Evolutionary conservation across 495 filamentous ascomycete species (phyloP).

Genomic region (Evansstolkia leycettana): DNA sequence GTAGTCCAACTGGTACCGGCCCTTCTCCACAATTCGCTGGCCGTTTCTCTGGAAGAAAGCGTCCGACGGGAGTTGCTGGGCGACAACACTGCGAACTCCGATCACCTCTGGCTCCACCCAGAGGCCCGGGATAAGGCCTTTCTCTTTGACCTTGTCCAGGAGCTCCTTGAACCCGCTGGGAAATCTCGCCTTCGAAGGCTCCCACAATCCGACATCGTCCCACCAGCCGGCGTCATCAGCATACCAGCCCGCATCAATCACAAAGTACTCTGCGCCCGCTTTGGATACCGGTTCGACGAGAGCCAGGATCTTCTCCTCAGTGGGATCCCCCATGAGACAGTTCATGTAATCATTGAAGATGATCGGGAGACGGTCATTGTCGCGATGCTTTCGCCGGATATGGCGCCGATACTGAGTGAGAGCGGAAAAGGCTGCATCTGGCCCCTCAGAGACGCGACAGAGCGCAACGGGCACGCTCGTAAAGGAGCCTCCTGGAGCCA

Average conservation of each 20-base stretch:
- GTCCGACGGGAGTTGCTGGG: slow-evolving; percentile 4
- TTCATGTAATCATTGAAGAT: slow-evolving; percentile 23
- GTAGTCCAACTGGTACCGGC: slow-evolving; percentile 10
- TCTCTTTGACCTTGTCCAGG: slow-evolving; percentile 1
- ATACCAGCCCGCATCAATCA: slow-evolving; percentile 18
- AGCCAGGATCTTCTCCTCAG: slow-evolving; percentile 12
- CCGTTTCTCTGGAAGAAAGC: slow-evolving; percentile 13
- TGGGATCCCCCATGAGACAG: slow-evolving; percentile 17
- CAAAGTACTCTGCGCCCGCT: slow-evolving; percentile 13
- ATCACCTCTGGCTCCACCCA: slow-evolving; percentile 17
- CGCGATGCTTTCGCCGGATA: slow-evolving; percentile 6
- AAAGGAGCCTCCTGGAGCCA: slow-evolving; percentile 6
- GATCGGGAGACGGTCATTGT: slow-evolving; percentile 8
- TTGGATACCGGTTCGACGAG: slow-evolving; percentile 8
- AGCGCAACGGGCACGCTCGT: slow-evolving; percentile 10
- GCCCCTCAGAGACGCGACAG: slow-evolving; percentile 2
- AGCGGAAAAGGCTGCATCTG: slow-evolving; percentile 9
- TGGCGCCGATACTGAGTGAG: slow-evolving; percentile 11
- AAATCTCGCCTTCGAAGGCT: slow-evolving; percentile 15
- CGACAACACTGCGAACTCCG: slow-evolving; percentile 9
- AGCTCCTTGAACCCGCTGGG: slow-evolving; percentile 10
- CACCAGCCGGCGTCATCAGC: slow-evolving; percentile 16
- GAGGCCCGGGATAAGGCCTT: slow-evolving; percentile 11
- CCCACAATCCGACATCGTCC: slow-evolving; percentile 16
- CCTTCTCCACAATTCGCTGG: slow-evolving; percentile 9